phyloP scores from a whole-genome alignment of 129 eudicot species.

The Flaveria ramosissima region DNA sequence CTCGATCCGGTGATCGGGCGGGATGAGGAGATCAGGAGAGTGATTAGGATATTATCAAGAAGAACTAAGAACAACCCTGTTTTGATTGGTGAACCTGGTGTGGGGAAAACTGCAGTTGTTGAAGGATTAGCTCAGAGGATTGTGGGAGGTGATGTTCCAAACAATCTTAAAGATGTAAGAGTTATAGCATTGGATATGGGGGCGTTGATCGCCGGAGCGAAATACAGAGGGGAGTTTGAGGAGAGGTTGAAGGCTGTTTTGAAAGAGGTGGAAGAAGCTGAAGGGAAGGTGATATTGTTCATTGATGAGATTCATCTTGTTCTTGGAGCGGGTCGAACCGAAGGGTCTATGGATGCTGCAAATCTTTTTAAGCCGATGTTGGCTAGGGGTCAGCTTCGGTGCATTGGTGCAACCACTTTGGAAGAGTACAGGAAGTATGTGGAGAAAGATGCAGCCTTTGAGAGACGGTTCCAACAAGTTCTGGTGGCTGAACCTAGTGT shows the following conservation, averaged over 20 bases:
- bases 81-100: slow-evolving; percentile 95
- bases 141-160: slow-evolving; percentile 84
- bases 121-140: slow-evolving; percentile 97
- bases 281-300: slow-evolving; percentile 85
- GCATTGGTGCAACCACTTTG: slow-evolving; percentile 94
- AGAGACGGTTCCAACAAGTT: slow-evolving; percentile 95
- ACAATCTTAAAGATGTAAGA: slow-evolving; percentile 83
- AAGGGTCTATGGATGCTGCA: slow-evolving; percentile 97
- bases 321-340: slow-evolving; percentile 85
- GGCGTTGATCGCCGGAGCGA: slow-evolving; percentile 85
- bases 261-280: slow-evolving; percentile 95
- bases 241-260: slow-evolving; percentile 82
- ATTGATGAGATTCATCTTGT: slow-evolving; percentile 92
- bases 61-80: slow-evolving; percentile 94
- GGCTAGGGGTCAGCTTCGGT: slow-evolving; percentile 90
- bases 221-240: slow-evolving; percentile 88
- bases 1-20: slow-evolving; percentile 97
- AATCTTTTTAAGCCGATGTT: slow-evolving; percentile 93
- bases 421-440: slow-evolving; percentile 92
- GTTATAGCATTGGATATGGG: slow-evolving; percentile 92
- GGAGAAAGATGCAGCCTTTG: slow-evolving; percentile 95
- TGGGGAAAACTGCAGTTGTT: slow-evolving; percentile 93
- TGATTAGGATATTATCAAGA: slow-evolving; percentile 72
- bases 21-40: slow-evolving; percentile 90
- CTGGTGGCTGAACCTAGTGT: slow-evolving; percentile 95